A percentile compares a stretch with the other conserved stretches of the same genome.
phyloP scores from a whole-genome alignment of 2,329 filamentous ascomycete genomes.

The Neofusicoccum cordaticola region DNA sequence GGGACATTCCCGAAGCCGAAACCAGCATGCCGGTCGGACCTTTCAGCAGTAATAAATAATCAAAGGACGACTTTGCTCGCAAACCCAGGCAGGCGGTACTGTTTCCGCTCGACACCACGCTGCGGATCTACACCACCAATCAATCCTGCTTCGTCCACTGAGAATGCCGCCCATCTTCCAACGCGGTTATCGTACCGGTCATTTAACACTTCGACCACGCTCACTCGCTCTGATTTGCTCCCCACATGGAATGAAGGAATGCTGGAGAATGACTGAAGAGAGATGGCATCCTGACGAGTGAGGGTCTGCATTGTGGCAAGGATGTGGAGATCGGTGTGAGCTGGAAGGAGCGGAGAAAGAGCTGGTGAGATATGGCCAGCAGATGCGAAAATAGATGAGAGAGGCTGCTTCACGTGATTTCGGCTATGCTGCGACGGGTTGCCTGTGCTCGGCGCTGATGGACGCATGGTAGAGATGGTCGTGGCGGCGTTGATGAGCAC shows the following conservation, averaged over 20 bases:
- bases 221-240: conserved; percentile 25
- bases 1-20: too few relatives aligned
- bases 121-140: background rate
- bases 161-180: conserved; percentile 36
- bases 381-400: conserved; percentile 42
- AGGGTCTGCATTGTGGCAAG: conserved; percentile 40
- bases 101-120: background rate
- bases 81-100: background rate
- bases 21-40: background rate
- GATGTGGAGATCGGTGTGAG: conserved; percentile 40
- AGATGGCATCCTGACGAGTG: conserved; percentile 33
- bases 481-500: conserved; percentile 38
- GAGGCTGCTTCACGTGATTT: conserved; percentile 14
- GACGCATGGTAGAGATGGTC: conserved; percentile 7
- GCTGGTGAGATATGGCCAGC: conserved; percentile 31
- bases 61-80: background rate
- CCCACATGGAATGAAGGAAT: background rate
- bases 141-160: background rate
- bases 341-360: conserved; percentile 35
- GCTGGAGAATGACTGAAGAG: conserved; percentile 24
- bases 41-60: background rate
- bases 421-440: conserved; percentile 7
- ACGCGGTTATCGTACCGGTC: conserved; percentile 38
- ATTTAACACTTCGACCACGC: conserved; percentile 44
- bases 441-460: background rate